Conservation (phyloP, 192 early-diverging fungal species). For the Coemansia sp. region DNA sequence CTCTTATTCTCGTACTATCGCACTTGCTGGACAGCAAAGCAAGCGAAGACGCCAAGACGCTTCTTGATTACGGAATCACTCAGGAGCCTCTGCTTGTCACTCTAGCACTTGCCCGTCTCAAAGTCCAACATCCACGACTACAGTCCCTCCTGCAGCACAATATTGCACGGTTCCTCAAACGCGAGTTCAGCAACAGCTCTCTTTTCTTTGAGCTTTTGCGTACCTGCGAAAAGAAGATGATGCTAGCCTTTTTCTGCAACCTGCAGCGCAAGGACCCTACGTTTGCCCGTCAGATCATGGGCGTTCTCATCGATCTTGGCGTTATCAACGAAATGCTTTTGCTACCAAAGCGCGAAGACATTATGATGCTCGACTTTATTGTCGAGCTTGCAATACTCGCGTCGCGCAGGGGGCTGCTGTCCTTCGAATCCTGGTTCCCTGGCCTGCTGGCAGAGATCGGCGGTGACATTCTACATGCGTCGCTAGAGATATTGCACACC, state of each 20-base stretch:
- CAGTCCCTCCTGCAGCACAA: slow-evolving; percentile 53
- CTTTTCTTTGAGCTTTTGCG: slow-evolving; percentile 57
- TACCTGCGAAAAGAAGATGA: slow-evolving; percentile 49
- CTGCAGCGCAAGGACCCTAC: slow-evolving; percentile 49
- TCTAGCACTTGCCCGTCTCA: slow-evolving; percentile 49
- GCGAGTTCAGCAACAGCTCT: slow-evolving; percentile 30
- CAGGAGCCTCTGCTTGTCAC: slow-evolving; percentile 53
- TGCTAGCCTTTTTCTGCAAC: slow-evolving; percentile 53
- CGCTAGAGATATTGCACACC: slow-evolving; percentile 51
- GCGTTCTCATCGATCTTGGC: slow-evolving; percentile 44
- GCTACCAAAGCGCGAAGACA: slow-evolving; percentile 51
- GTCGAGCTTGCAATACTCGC: slow-evolving; percentile 55
- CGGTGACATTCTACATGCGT: slow-evolving; percentile 48
- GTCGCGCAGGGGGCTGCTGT: slow-evolving; percentile 49
- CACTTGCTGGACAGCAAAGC: slow-evolving; percentile 51
- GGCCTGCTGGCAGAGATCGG: slow-evolving; percentile 48
- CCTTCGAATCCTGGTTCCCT: slow-evolving; percentile 54
- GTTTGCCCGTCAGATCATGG: slow-evolving; percentile 39
- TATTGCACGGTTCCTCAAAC: slow-evolving; percentile 48
- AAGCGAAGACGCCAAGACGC: slow-evolving; percentile 42
- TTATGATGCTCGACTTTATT: slow-evolving; percentile 55
- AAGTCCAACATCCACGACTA: slow-evolving; percentile 55
- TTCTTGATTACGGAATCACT: slow-evolving; percentile 43
- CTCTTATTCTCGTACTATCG: slow-evolving; percentile 49
- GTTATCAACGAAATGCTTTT: slow-evolving; percentile 46